These are phyloP conservation scores for Achlya hypogyna DNA, from an alignment of 352 stramenopile species.

Conservation along the genomic window DNA sequence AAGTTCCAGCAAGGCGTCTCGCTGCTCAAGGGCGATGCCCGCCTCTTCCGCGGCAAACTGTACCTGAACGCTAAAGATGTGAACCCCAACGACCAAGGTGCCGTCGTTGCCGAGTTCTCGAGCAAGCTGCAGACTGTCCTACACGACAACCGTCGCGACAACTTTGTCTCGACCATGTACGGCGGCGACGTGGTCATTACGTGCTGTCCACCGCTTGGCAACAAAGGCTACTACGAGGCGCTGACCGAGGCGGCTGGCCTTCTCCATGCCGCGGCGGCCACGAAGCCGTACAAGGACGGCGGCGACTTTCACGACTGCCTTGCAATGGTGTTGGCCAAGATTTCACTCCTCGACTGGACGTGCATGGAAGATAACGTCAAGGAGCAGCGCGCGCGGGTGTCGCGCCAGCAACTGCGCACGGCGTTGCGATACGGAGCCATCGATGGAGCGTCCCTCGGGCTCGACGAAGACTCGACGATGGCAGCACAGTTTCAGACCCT, in stretches of 20 bases:
- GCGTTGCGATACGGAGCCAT: neutral
- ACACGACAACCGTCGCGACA: conserved; percentile 39
- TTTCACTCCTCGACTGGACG: conserved; percentile 71
- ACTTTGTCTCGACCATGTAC: conserved; percentile 63
- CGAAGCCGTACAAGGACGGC: conserved; percentile 30
- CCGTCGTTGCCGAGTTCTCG: conserved; percentile 41
- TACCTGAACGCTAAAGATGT: conserved; percentile 74
- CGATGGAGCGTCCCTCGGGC: neutral
- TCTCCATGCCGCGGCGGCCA: conserved; percentile 28
- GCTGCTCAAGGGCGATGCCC: conserved; percentile 49
- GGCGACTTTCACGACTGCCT: conserved; percentile 58
- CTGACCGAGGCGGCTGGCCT: conserved; percentile 32
- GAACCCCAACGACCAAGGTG: conserved; percentile 48
- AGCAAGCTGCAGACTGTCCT: conserved; percentile 39
- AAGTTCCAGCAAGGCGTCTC: conserved; percentile 59
- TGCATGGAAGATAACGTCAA: conserved; percentile 39
- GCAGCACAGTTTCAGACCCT: neutral
- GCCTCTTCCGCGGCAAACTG: conserved; percentile 44
- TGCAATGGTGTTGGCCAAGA: conserved; percentile 58
- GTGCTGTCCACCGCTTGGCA: conserved; percentile 59
- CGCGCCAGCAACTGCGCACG: neutral
- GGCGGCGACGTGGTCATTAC: conserved; percentile 45
- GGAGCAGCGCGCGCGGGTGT: neutral
- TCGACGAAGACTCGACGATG: neutral
- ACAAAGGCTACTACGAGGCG: conserved; percentile 51